Evolutionary conservation across 345 rosid species (phyloP).

Genomic region (Populus ilicifolia): DNA sequence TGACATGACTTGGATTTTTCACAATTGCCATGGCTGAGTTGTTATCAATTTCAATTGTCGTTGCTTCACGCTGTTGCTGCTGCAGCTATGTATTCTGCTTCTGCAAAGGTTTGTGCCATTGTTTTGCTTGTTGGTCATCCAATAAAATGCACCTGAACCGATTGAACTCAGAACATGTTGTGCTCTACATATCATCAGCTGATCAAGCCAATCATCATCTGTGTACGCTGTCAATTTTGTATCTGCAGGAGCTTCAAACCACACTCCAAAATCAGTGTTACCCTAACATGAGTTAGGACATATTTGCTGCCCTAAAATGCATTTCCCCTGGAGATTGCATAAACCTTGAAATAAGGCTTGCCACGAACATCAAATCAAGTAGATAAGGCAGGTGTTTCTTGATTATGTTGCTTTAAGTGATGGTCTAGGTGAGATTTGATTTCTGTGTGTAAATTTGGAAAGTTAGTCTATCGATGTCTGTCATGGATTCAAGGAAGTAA

Average conservation of each 20-base stretch:
- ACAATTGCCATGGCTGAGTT: not conserved
- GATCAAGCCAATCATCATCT: not conserved
- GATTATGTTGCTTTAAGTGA: not conserved
- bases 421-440: not conserved
- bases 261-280: not conserved
- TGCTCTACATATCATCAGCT: not conserved
- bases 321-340: not conserved
- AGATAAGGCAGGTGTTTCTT: too few species aligned
- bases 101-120: not conserved
- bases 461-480: not conserved
- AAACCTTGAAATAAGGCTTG: not conserved
- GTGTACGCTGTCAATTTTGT: not conserved
- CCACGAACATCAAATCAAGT: not conserved
- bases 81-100: not conserved
- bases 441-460: too few species aligned
- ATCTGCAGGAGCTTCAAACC: not conserved
- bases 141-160: not conserved
- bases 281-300: slow-evolving; percentile 1
- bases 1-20: not conserved
- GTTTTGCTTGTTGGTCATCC: not conserved
- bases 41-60: not conserved
- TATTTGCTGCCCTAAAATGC: not conserved
- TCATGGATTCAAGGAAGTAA: not conserved
- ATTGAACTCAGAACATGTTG: not conserved
- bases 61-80: not conserved